A percentile compares a stretch with the other conserved stretches of the same genome.
Conservation (phyloP, 139 green algal genomes). For the Tetradesmus lagerheimii region DNA sequence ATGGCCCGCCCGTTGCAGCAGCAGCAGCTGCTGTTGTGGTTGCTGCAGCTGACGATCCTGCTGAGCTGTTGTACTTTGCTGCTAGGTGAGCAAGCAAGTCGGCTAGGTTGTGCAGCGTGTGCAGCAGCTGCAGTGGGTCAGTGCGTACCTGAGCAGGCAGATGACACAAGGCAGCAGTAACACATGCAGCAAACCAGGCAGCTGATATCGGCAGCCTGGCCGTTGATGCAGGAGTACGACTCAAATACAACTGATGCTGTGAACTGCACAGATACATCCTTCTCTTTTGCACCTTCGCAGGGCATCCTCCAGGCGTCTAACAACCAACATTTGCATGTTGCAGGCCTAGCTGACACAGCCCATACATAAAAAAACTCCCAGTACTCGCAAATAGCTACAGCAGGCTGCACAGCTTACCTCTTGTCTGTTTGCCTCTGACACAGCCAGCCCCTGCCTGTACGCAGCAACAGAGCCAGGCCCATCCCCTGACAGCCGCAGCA, state of each 20-base stretch:
- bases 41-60: neutral
- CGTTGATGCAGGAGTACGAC: too few relatives aligned
- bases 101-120: conserved; percentile 89
- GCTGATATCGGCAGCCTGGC: too few relatives aligned
- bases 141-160: conserved; percentile 63
- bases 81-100: conserved; percentile 56
- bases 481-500: conserved; percentile 73
- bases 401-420: conserved; percentile 3
- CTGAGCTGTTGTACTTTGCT: conserved; percentile 22
- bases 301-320: too few relatives aligned
- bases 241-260: too few relatives aligned
- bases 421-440: conserved; percentile 61
- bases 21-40: neutral
- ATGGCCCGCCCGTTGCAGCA: neutral
- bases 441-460: conserved; percentile 80
- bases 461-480: conserved; percentile 58
- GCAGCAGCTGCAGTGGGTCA: conserved; percentile 89
- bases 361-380: too few relatives aligned
- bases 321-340: too few relatives aligned
- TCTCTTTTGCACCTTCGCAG: too few relatives aligned
- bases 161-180: too few relatives aligned
- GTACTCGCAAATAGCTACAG: too few relatives aligned
- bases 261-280: too few relatives aligned
- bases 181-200: neutral
- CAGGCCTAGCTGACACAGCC: too few relatives aligned